phyloP scores from a whole-genome alignment of 768 basidiomycete genomes.

The Ramaria sp. region DNA sequence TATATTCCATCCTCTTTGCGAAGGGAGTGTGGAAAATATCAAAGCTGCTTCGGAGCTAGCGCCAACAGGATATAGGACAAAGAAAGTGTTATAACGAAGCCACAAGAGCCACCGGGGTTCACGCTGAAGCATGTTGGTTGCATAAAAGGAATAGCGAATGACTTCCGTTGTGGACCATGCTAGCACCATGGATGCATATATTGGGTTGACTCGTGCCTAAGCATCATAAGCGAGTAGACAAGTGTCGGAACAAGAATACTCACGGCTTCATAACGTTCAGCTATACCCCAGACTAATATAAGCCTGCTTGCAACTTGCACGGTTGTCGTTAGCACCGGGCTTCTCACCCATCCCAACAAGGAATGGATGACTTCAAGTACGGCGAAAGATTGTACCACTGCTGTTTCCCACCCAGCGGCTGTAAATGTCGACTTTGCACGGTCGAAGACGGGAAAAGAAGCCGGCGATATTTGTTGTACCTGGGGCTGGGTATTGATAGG shows the following conservation, averaged over 20 bases:
- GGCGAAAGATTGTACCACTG: constrained; percentile 76
- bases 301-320: constrained; percentile 77
- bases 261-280: constrained; percentile 51
- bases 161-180: constrained; percentile 91
- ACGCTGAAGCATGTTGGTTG: constrained; percentile 45
- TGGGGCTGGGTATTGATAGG: constrained; percentile 23
- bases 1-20: constrained; percentile 25
- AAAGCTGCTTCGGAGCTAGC: constrained; percentile 86
- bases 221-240: background rate
- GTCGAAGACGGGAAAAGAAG: constrained; percentile 32
- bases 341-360: constrained; percentile 67
- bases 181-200: constrained; percentile 85
- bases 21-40: constrained; percentile 65
- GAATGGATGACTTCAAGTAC: constrained; percentile 78
- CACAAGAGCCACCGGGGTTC: constrained; percentile 42
- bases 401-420: constrained; percentile 48
- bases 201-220: constrained; percentile 58
- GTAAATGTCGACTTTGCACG: constrained; percentile 48
- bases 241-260: constrained; percentile 14
- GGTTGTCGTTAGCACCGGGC: constrained; percentile 59
- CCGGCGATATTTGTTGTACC: constrained; percentile 8
- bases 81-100: constrained; percentile 89
- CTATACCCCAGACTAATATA: constrained; percentile 79
- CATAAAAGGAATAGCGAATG: constrained; percentile 86
- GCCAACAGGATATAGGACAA: constrained; percentile 86